Evolutionary conservation across 2,329 filamentous ascomycete species (phyloP), one percentile per base, ranked within the genome.

Genomic region (Sclerotiophoma versabilis): DNA sequence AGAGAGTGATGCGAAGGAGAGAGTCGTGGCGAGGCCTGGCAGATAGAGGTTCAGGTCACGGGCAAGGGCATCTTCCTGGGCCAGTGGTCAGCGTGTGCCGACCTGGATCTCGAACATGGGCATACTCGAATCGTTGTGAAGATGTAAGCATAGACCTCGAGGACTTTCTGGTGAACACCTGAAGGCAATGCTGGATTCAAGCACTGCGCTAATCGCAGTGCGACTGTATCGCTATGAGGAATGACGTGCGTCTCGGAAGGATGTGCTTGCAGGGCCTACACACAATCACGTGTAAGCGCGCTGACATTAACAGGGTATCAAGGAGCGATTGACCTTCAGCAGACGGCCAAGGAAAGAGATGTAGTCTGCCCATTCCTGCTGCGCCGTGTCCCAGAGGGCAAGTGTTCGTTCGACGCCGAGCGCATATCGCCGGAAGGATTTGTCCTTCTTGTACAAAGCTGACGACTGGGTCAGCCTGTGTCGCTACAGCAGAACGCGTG

Each of bases 311-410:
- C 37, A 53, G 39, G 33, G 56, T 53, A 38, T 33, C 32, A 49
- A 47, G 59, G 60, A 54, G 49, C 39, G 58, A 61, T 71, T 65
- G 74, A 93, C 91, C 86, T 97, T 98, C 58, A 96, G 81, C 42
- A 99, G 82, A 58, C 92, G 87, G 72, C 91, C 96, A 50, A 99
- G 80, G 74, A 98, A 99, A 15, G 93, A 96, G 69, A 99, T 99
- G 73, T 99, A 99, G 78, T 99, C 95, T 42, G 96, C 95, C 95
- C 95, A 99, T 86, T 99, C 95, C 77, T 98, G 92, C 64, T 97
- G 82, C 25, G 92, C 87, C 14, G 91, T 93, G 73, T 99, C 95
- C 79, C 97, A 99, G 27, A 96, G 83, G 38, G 90, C 85, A 58
- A 99, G 83, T 27, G 92, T 90, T 74, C 92, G 87, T 70, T 98